Conservation (phyloP, 176 grass and related monocot genomes). For the Canna indica region DNA sequence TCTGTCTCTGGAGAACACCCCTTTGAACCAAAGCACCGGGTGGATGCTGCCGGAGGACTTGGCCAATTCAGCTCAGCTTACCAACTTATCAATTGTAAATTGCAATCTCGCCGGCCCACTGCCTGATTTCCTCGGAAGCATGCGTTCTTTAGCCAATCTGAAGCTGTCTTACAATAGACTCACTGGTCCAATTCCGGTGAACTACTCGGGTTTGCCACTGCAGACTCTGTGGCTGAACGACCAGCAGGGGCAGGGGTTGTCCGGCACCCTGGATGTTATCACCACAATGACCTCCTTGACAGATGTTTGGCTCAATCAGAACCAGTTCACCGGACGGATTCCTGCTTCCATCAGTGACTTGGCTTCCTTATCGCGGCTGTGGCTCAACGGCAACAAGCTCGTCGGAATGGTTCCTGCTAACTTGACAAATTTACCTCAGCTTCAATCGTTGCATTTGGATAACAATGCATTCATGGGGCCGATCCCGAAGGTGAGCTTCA, state of each 20-base stretch:
- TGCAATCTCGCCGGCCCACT: conserved; percentile 44
- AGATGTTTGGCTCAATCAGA: conserved; percentile 67
- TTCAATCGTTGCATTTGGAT: conserved; percentile 47
- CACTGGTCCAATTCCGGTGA: conserved; percentile 34
- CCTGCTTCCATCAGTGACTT: conserved; percentile 33
- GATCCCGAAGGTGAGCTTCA: conserved; percentile 35
- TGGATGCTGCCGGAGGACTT: conserved; percentile 39
- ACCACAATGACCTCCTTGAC: conserved; percentile 35
- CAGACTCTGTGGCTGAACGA: conserved; percentile 80
- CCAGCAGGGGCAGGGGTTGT: conserved; percentile 40
- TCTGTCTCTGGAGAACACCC: conserved; percentile 40
- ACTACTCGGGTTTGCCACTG: conserved; percentile 29
- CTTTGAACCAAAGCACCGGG: conserved; percentile 32
- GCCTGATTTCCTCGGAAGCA: conserved; percentile 32
- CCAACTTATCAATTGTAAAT: conserved; percentile 18
- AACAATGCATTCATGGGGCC: conserved; percentile 62
- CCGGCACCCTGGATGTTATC: conserved; percentile 45
- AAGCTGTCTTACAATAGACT: conserved; percentile 68
- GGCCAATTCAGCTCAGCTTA: conserved; percentile 33
- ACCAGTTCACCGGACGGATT: conserved; percentile 54
- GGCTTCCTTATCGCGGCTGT: conserved; percentile 25
- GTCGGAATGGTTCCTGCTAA: conserved; percentile 42
- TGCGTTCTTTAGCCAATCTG: conserved; percentile 37
- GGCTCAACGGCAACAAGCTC: conserved; percentile 58
- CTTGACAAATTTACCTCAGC: conserved; percentile 28